Base-by-base conservation (phyloP, 495 filamentous ascomycete genomes). In the Lepraria neglecta region DNA sequence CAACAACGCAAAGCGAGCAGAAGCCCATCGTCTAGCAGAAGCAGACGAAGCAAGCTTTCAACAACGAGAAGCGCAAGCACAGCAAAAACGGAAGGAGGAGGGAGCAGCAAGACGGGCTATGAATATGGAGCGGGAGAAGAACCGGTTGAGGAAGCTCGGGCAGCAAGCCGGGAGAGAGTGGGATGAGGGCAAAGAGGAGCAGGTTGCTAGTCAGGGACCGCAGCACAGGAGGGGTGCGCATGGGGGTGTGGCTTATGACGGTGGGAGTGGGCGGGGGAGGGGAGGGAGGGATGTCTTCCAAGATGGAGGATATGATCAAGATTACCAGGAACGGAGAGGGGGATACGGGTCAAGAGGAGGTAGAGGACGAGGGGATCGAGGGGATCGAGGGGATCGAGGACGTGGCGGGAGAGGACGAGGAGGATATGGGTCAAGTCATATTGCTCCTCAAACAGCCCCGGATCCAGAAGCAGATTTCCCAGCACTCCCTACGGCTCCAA, bases 141-240 rank as follows among this genome's bases (percentile, higher is more conserved):
- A 92, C 64, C 73, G 87, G 40, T 75, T 81, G 67, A 74, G 88
- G 58, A 92, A 92, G 67, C 72, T 92, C 21, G 78, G 83, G 30
- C 84, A 86, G 15, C 70, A 83, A 44, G 77, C 74, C 0, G 87
- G 82, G 3, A 74, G 88, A 46, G 88, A 91, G 70, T 92, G 88
- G 88, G 88, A 92, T 75, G 78, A 79, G 17, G 81, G 85, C 64
- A 91, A 92, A 70, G 79, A 78, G 27, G 86, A 90, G 63, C 81
- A 83, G 68, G 81, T 73, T 47, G 72, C 73, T 2, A 73, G 72
- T 45, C 66, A 68, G 56, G 74, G 78, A 3, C 71, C 78, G 42
- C 50, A 69, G 51, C 76, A 67, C 59, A 66, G 80, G 19, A 74
- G 85, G 51, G 84, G 84, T 11, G 82, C 81, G 66, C 77, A 84